phyloP scores from a whole-genome alignment of 768 basidiomycete genomes.

The Russula sp. region DNA sequence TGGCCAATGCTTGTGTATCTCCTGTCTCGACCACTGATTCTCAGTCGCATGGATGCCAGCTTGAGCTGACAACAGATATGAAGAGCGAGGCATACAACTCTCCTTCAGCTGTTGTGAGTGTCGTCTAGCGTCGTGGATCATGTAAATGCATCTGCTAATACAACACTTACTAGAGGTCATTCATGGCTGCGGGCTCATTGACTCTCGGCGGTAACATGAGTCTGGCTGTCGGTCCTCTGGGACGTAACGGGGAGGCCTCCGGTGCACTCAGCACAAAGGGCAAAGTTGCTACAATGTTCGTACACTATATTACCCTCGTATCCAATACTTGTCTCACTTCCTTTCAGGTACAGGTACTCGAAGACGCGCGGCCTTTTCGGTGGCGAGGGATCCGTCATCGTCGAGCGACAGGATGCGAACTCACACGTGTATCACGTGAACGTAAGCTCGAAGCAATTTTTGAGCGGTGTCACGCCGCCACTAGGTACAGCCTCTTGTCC shows the following conservation, averaged over 20 bases:
- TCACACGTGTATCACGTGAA: conserved; percentile 70
- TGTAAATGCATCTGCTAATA: conserved; percentile 2
- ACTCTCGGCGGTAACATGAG: conserved; percentile 91
- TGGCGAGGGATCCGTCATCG: conserved; percentile 88
- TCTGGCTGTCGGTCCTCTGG: conserved; percentile 85
- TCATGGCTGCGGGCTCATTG: conserved; percentile 92
- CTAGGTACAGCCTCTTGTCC: conserved; percentile 76
- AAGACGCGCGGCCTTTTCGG: conserved; percentile 94
- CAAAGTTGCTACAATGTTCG: conserved; percentile 86
- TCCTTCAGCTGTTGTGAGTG: conserved; percentile 59
- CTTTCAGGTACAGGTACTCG: conserved; percentile 76
- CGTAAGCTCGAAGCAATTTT: conserved; percentile 74
- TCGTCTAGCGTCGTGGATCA: neutral
- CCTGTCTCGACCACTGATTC: too few relatives aligned
- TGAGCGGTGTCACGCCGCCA: conserved; percentile 80
- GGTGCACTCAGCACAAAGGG: conserved; percentile 82
- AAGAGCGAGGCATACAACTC: too few relatives aligned
- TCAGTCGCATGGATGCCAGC: too few relatives aligned
- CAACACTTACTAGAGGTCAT: conserved; percentile 53
- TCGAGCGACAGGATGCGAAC: conserved; percentile 94
- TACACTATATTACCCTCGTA: neutral
- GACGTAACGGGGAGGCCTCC: conserved; percentile 90
- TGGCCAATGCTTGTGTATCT: too few relatives aligned
- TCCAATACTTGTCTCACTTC: conserved; percentile 11
- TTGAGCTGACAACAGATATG: too few relatives aligned